Evolutionary conservation across 2,329 filamentous ascomycete genomes (phyloP).

Genomic region (Zymoseptoria crescenta): DNA sequence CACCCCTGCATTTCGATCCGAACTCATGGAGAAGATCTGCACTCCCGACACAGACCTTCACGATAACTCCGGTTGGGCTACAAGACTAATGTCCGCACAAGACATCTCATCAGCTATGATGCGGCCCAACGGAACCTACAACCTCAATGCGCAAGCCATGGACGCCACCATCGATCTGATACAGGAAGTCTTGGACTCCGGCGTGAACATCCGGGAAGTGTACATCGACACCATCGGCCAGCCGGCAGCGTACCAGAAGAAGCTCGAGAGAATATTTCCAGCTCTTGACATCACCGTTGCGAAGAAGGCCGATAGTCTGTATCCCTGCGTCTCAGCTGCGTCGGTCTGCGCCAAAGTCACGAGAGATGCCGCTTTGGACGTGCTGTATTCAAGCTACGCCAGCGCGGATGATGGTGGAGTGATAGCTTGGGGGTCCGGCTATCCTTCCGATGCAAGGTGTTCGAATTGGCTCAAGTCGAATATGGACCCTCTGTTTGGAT

Average conservation of each 20-base stretch:
- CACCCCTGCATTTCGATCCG: conserved; percentile 67
- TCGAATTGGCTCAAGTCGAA: conserved; percentile 73
- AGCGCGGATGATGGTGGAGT: conserved; percentile 27
- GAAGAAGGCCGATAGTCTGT: conserved; percentile 81
- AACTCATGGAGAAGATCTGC: conserved; percentile 66
- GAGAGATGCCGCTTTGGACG: conserved; percentile 78
- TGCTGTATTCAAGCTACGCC: conserved; percentile 55
- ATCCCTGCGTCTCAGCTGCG: conserved; percentile 86
- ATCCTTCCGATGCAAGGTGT: conserved; percentile 79
- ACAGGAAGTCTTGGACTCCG: conserved; percentile 62
- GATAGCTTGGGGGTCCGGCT: conserved; percentile 75
- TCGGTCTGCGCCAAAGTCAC: conserved; percentile 96
- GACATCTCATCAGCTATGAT: conserved; percentile 78
- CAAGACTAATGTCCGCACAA: conserved; percentile 69
- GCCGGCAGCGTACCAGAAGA: conserved; percentile 74
- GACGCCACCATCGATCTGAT: conserved; percentile 84
- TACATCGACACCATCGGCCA: conserved; percentile 93
- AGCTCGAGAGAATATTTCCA: conserved; percentile 77
- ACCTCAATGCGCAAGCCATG: conserved; percentile 92
- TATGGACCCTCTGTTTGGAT: conserved; percentile 91
- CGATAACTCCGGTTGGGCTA: conserved; percentile 72
- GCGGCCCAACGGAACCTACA: conserved; percentile 57
- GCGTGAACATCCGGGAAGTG: conserved; percentile 78
- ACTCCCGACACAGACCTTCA: conserved; percentile 51
- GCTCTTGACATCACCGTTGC: conserved; percentile 46